Base-by-base conservation (phyloP, 1,284 basidiomycete species). In the Termitomyces sp. region DNA sequence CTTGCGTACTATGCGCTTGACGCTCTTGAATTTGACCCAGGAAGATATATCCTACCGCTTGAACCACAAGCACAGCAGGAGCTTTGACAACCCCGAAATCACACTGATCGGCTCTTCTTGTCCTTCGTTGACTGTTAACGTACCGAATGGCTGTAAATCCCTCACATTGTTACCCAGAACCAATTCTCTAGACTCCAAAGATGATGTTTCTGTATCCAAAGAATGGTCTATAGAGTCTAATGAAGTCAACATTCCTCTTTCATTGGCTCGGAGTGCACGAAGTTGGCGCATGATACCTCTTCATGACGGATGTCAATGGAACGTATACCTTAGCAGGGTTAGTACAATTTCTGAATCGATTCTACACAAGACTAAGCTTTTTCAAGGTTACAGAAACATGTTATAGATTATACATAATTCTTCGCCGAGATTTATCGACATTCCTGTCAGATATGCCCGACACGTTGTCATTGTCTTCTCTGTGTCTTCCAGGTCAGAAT, bases 361-460 rank as follows among this genome's bases (percentile, higher is more conserved):
- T 13, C 5, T 49, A 5, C 1, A 45, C 24, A 21, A 21, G 18
- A 47, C 34, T 49, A 9, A 42, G 26, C 31, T 11, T 28, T 21
- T 35, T 34, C 13, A 24, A 80, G 79, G 58, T 73, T 24, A 66
- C 68, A 8, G 64, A 62, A 49, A 68, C 66, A 26, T 72, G 75
- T 39, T 68, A 73, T 53, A 70, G 67, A 53, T 58, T 90, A 8
- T 58, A 81, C 5, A 73, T 90, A 16, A 64, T 91, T 21, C 78
- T 78, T 11, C 73, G 68, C 47, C 73, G 89, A 54, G 71, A 82
- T 54, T 62, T 82, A 46, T 72, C 78, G 4, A 74, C 76, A 3
- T 91, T 87, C 64, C 66, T 91, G 47, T 77, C 82, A 7, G 75
- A 80, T 34, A 71, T 94, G 40, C 83, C 86, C 1, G 84, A 93